Evolutionary conservation across 2,329 filamentous ascomycete genomes (phyloP), one percentile per base, ranked within the genome.

Genomic region (Verticillium alfalfae): DNA sequence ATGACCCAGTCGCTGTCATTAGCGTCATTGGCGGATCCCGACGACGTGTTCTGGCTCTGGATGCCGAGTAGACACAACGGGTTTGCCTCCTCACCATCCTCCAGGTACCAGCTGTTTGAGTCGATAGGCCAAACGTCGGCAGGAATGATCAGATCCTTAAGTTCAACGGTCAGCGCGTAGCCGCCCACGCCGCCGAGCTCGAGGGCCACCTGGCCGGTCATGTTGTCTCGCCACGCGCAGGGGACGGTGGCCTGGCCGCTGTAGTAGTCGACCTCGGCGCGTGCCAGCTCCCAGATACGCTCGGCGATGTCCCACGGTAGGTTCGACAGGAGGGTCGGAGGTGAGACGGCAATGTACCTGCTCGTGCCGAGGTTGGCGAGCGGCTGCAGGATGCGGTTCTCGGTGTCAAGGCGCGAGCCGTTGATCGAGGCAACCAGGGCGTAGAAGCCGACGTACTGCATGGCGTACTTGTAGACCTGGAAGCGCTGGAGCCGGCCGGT

Each of bases 1-100:
- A 75, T 49, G 49, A 57, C 67, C 57, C 61, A 68, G 13, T 63
- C 56, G 16, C 15, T 60, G 10, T 18, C n/a, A 52, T 10, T 52
- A 5, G 18, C 26, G 7, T 49, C 61, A 26, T 38, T 63, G 18
- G 34, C 16, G 39, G 54, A 60, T 0, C 56, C 61, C 12, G 36
- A 61, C 31, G 55, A 60, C n/a, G 59, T 49, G 45, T 70, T 71
- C 18, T 52, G n/a, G 45, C 45, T 52, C 56, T 75, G 71, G 2
- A 75, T 64, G 56, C 70, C 72, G 36, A 75, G 73, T 13, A 71
- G 31, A 55, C 73, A 75, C 16, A 58, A 55, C 5, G 22, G 26
- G 26, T 31, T 36, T 4, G 18, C 45, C 36, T 39, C 36, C 12
- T 41, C 26, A 4, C 26, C 26, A 31, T 31, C 37, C 56, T 55